These are phyloP conservation scores for Murraya koenigii DNA, from an alignment of 345 rosid species.

Conservation along the genomic window DNA sequence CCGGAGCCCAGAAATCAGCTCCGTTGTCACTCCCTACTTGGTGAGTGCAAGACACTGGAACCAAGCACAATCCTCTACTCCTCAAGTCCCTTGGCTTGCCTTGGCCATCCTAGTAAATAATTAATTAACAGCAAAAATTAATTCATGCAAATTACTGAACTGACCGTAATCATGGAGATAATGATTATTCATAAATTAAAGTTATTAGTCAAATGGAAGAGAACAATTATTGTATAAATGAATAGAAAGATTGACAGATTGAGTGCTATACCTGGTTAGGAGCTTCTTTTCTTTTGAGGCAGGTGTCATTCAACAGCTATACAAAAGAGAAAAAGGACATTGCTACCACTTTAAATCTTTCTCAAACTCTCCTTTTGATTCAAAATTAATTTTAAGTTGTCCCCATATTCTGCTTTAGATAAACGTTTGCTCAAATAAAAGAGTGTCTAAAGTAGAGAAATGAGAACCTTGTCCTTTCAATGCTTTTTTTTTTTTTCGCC, in stretches of 20 bases:
- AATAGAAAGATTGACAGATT: neutral
- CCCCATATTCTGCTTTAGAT: conserved; percentile 17
- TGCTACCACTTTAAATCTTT: conserved; percentile 11
- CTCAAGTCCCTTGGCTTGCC: conserved; percentile 51
- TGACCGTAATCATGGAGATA: conserved; percentile 3
- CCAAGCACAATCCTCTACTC: conserved; percentile 82
- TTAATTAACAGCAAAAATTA: neutral
- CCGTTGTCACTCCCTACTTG: conserved; percentile 65
- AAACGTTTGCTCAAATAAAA: conserved; percentile 17
- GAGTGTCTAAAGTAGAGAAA: conserved; percentile 30
- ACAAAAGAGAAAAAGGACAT: neutral
- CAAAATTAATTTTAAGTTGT: conserved; percentile 4
- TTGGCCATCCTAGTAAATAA: conserved; percentile 26
- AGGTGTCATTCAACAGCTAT: conserved; percentile 34
- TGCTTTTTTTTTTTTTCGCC: conserved; percentile 18
- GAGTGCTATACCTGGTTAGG: conserved; percentile 22
- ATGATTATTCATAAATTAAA: conserved; percentile 9
- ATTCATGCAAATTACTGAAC: neutral
- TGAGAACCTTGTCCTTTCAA: conserved; percentile 25
- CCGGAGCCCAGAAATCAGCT: conserved; percentile 79
- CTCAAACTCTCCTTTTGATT: neutral
- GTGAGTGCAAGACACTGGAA: conserved; percentile 68
- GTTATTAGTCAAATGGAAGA: conserved; percentile 24
- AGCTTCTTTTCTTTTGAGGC: conserved; percentile 40
- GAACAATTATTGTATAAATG: neutral